Evolutionary conservation across 768 basidiomycete genomes (phyloP).

Genomic region (Suillus alpinus): DNA sequence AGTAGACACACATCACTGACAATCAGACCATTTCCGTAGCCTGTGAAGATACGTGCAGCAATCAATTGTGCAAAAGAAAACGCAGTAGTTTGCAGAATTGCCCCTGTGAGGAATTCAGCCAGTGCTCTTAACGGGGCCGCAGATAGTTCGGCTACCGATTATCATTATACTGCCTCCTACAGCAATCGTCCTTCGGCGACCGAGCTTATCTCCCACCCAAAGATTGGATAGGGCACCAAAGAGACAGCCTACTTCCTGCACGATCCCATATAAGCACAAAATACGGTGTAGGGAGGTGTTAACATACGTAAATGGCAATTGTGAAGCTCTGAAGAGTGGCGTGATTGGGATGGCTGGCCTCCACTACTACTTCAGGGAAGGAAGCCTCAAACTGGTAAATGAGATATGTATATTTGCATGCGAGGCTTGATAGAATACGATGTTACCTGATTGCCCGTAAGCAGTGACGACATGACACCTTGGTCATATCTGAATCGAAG

Average conservation of each 20-base stretch:
- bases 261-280: neutral
- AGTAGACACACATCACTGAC: slow-evolving; percentile 17
- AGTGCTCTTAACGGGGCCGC: neutral
- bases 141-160: slow-evolving; percentile 20
- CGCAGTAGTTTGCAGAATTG: slow-evolving; percentile 37
- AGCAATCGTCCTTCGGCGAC: slow-evolving; percentile 37
- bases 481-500: slow-evolving; percentile 35
- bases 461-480: slow-evolving; percentile 40
- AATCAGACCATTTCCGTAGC: slow-evolving; percentile 41
- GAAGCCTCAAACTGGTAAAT: slow-evolving; percentile 32
- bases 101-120: slow-evolving; percentile 7
- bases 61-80: slow-evolving; percentile 40
- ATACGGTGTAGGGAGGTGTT: neutral
- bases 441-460: slow-evolving; percentile 32
- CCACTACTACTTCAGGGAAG: slow-evolving; percentile 36
- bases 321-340: slow-evolving; percentile 38
- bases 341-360: slow-evolving; percentile 23
- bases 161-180: slow-evolving; percentile 41
- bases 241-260: slow-evolving; percentile 43
- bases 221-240: slow-evolving; percentile 42
- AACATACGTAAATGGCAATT: slow-evolving; percentile 36
- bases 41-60: slow-evolving; percentile 39
- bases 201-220: slow-evolving; percentile 38
- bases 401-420: neutral
- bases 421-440: neutral